Evolutionary conservation across 75 land plant genomes (phyloP), one percentile per base, ranked within the genome.

Genomic region (Pinus tabuliformis): DNA sequence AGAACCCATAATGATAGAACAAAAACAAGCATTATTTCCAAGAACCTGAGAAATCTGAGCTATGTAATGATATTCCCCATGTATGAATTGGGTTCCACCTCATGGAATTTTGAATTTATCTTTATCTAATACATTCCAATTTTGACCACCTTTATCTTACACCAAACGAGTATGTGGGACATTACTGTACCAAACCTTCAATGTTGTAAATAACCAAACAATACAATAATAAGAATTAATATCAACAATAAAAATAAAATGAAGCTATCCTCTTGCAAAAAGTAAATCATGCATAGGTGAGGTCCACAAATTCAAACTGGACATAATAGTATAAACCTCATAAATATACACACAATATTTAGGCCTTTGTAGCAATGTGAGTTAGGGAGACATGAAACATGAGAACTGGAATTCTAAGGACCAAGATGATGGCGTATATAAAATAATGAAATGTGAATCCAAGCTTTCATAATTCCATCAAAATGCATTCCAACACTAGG

Each of bases 141-240:
- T 91, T 65, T 87, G 91, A 11, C 93, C 96, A n/a, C 92, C 90
- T 84, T 91, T 93, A 68, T 88, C 93, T 73, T 89, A 90, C 63
- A 87, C 90, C 39, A 91, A 68, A 20, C 89, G 85, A 22, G 87
- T 78, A 72, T 91, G 90, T 3, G 96, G 96, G 18, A 95, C 92
- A 88, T 95, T 95, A 79, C 75, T 86, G 71, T 80, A 91, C 96
- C 98, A 93, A 13, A 95, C 92, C 98, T 95, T 78, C 20, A 60
- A 68, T 21, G 18, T 52, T 26, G 57, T 24, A 62, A 17, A 62
- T 22, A 22, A 33, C 6, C 14, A 62, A 75, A 62, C 49, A 59
- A 36, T 15, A 22, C 21, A 73, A 58, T 20, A 54, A 57, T 30
- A 54, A 33, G 37, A 7, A 77, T 13, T 75, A 37, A 24, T 30